Base-by-base conservation (phyloP, 331 rosid genomes). In the Saraca asoca region DNA sequence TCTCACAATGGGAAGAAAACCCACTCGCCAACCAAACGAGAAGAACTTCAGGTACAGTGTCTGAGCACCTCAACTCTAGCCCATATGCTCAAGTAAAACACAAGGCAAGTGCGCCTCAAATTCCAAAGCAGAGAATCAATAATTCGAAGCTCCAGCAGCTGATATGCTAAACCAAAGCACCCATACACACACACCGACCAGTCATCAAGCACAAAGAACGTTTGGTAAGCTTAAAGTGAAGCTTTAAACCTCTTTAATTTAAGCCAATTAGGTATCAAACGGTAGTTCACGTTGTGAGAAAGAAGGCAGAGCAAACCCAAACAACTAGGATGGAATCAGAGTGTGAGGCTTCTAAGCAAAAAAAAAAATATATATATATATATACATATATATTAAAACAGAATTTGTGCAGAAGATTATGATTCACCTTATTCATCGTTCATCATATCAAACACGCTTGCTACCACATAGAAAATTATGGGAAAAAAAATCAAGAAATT, bases 171-270 rank as follows among this genome's bases (percentile, higher is more conserved):
- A 20, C 13, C 64, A 53, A 44, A 24, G 31, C 31, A 24, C 31
- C 50, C 8, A 19, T 24, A 24, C 31, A 57, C 50, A 57, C 50
- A 57, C 16, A 61, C 75, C 78, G 63, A 71, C 59, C 81, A 39
- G 77, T 20, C 69, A 71, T 69, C 77, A 67, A 77, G 68, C 44
- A 41, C 54, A 17, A 60, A 14, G 83, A 83, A 62, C 53, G 75
- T 75, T 80, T 63, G 88, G 70, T 83, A 59, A 31, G 66, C 71
- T 11, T 59, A 63, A 70, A 80, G 73, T 46, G 1, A 24, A 24
- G 31, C 31, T 24, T 66, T 18, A 57, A 62, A 18, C 29, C 50
- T 46, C 51, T 13, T 14, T 38, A 19, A 35, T 15, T 45, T 9
- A 49, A 15, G 10, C 35, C 24, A 52, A 9, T 8, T 58, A 31